Base-by-base conservation (phyloP, 352 stramenopile species). In the Phytophthora tubulina region DNA sequence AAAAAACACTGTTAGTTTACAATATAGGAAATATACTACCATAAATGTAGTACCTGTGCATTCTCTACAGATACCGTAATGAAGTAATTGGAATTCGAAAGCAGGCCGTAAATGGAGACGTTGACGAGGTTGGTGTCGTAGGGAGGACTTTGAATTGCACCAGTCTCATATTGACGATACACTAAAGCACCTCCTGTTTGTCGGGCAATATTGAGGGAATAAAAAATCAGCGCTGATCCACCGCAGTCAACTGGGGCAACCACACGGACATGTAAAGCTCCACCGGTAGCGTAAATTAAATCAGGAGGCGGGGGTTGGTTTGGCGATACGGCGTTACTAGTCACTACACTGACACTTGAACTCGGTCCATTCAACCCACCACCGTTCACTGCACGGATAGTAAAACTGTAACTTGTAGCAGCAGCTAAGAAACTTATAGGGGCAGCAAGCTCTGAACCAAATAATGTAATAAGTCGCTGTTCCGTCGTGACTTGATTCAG, bases 281-380 rank as follows among this genome's bases (percentile, higher is more conserved):
- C 84, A 38, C 84, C 84, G 5, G 80, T 90, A 6, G 84, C 76
- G 0, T 64, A 64, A 8, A 78, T 14, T n/a, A 90, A 57, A 5
- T 51, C 6, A 10, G 78, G 76, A 3, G 39, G 41, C 15, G 76
- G 78, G 3, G 80, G 70, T 30, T 51, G 67, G 3, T 39, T 42
- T 9, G 84, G 80, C 9, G 17, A 4, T 4, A 68, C 65, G 13
- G 21, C 36, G 8, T 4, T 11, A 21, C 36, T 13, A 30, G 83
- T 89, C 10, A 32, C 54, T 0, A 30, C 49, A 15, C 36, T 46
- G 0, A 76, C 31, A 44, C 11, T 63, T 0, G 4, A 27, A 27
- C 41, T 6, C 15, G 33, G 17, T 7, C 80, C 64, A 27, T 17
- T 10, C 27, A 83, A 42, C 4, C 51, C 62, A 30, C 45, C 73